Evolutionary conservation across 2,329 filamentous ascomycete species (phyloP), one percentile per base, ranked within the genome.

Genomic region (Westerdykella sp.): DNA sequence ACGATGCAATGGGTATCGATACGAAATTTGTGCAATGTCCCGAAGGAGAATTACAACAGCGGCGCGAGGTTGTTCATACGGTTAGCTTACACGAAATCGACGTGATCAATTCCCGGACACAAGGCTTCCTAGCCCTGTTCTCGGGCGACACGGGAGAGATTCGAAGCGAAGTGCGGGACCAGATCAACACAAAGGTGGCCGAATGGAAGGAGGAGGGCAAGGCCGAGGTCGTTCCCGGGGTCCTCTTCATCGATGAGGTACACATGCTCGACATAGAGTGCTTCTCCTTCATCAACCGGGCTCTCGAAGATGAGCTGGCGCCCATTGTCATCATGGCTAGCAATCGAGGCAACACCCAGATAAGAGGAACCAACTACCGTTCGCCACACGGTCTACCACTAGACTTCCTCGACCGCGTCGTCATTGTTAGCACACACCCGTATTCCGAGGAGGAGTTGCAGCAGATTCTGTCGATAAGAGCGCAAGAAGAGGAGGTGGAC

Each of bases 201-300:
- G 93, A 98, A 70, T 98, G 93, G 93, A 96, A 95, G 70, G 93
- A 98, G 69, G 93, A 98, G 71, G 93, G 93, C 71, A 98, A 98
- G 70, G 93, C 93, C 3, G 90, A 95, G 71, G 97, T 98, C 42
- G 89, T 98, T 0, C 93, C 93, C 0, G 93, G 93, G 37, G 93
- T 98, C 6, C 74, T 98, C 6, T 98, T 98, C 75, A 95, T 98
- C 60, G 93, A 98, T 61, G 93, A 98, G 73, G 91, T 98, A 5
- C 93, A 98, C 75, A 97, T 98, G 91, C 85, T 98, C 45, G 93
- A 98, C 67, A 96, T 97, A 52, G 93, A 98, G 70, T 97, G 91
- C 74, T 98, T 95, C 75, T 94, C 89, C 36, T 98, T 95, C 74
- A 85, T 98, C 76, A 98, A 98, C 74, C 86, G 93, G 41, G 93